Evolutionary conservation across 2,329 filamentous ascomycete species (phyloP).

Genomic region (Didymella sp.): DNA sequence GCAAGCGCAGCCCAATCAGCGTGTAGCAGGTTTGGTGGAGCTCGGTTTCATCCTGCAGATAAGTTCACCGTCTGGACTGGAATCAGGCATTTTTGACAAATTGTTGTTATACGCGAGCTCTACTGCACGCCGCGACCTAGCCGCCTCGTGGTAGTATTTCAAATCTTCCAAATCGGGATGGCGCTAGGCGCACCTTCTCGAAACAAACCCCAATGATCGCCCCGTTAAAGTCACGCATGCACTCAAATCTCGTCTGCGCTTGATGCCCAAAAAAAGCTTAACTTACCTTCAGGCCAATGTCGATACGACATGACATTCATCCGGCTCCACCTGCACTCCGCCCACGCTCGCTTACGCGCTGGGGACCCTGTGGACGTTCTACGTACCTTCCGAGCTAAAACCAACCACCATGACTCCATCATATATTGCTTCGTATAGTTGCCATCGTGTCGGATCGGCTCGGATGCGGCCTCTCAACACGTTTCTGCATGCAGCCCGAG

Average conservation of each 20-base stretch:
- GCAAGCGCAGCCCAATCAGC: conserved; percentile 20
- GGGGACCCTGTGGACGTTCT: conserved; percentile 1
- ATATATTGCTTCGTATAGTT: neutral
- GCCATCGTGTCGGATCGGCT: neutral
- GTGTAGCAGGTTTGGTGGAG: neutral
- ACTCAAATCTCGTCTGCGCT: conserved; percentile 20
- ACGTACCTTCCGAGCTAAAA: neutral
- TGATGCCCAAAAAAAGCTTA: conserved; percentile 11
- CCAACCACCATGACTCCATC: conserved; percentile 1
- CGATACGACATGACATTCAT: neutral
- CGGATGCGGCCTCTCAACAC: neutral
- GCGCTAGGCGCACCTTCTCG: conserved; percentile 28
- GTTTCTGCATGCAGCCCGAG: neutral
- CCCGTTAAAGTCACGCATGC: conserved; percentile 2
- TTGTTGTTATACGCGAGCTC: conserved; percentile 16
- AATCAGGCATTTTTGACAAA: conserved; percentile 30
- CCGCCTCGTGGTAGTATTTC: conserved; percentile 34
- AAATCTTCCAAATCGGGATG: conserved; percentile 32
- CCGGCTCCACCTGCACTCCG: neutral
- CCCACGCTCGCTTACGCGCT: conserved; percentile 2
- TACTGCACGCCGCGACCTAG: conserved; percentile 5
- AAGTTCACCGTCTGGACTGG: conserved; percentile 1
- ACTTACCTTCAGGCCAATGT: conserved; percentile 4
- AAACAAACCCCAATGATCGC: conserved; percentile 21
- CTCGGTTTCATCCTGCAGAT: conserved; percentile 9